Conservation (phyloP, 2,329 filamentous ascomycete genomes). For the Penicillium capsulatum region DNA sequence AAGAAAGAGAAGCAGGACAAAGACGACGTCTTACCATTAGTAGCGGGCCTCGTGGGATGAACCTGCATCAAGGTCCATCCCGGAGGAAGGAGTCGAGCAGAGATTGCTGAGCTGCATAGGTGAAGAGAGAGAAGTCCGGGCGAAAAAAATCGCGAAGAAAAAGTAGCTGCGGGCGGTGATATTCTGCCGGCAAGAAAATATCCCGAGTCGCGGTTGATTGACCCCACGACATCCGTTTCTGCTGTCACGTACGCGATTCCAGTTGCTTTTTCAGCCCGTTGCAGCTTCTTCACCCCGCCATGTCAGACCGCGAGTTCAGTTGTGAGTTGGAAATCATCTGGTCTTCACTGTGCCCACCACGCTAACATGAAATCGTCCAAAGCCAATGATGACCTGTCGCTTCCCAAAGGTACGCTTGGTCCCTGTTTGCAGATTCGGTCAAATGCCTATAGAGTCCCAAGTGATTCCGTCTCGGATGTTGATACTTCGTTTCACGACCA, state of each 20-base stretch:
- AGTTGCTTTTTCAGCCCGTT: not conserved
- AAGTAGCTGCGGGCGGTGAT: conserved; percentile 22
- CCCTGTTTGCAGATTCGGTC: not conserved
- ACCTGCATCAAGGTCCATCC: conserved; percentile 18
- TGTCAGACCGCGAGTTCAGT: conserved; percentile 56
- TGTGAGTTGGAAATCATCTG: conserved; percentile 30
- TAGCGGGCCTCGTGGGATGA: conserved; percentile 13
- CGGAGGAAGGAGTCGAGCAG: conserved; percentile 11
- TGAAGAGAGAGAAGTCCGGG: conserved; percentile 12
- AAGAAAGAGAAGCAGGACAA: conserved; percentile 7
- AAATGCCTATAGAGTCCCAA: too few relatives aligned
- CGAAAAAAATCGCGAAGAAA: conserved; percentile 23
- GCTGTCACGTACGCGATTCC: too few relatives aligned
- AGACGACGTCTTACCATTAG: conserved; percentile 27
- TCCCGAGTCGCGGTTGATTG: conserved; percentile 12
- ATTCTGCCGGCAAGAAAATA: conserved; percentile 29
- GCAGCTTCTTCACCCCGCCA: conserved; percentile 25
- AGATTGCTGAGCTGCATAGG: conserved; percentile 7
- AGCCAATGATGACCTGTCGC: conserved; percentile 58
- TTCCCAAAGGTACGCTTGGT: conserved; percentile 51
- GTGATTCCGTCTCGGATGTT: too few relatives aligned
- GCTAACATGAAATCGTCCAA: conserved; percentile 19
- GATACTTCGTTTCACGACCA: too few relatives aligned
- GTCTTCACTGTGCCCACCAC: conserved; percentile 10
- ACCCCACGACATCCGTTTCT: not conserved